Conservation (phyloP, 441 rosid genomes). For the Syzygium malaccense region DNA sequence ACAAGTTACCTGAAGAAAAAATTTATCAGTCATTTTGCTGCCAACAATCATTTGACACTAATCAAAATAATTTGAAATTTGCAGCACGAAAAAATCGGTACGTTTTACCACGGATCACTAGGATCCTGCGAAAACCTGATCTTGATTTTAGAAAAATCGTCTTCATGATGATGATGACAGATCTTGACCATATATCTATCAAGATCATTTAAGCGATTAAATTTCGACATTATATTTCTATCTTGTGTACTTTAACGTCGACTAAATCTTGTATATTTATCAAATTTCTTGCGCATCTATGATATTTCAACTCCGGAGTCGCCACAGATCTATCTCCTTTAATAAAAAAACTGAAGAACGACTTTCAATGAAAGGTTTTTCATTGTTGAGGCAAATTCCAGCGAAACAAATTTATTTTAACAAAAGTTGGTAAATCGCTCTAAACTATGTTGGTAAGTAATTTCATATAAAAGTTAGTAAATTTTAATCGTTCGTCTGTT, state of each 20-base stretch:
- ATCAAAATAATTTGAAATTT: not conserved
- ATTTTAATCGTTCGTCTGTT: not conserved
- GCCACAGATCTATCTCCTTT: not conserved
- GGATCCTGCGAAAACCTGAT: not conserved
- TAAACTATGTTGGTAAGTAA: not conserved
- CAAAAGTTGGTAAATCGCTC: not conserved
- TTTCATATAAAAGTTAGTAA: not conserved
- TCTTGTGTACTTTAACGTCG: not conserved
- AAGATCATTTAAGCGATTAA: not conserved
- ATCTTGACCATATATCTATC: too few relatives aligned
- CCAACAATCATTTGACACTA: not conserved
- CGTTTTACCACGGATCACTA: not conserved
- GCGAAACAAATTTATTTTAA: not conserved
- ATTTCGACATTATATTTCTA: not conserved
- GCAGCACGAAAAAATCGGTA: not conserved
- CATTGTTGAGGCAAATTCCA: not conserved
- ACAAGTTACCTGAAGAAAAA: not conserved
- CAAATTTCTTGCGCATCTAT: not conserved
- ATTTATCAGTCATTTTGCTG: not conserved
- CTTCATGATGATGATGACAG: too few relatives aligned
- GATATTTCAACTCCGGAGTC: not conserved
- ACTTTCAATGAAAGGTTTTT: not conserved
- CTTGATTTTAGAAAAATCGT: not conserved
- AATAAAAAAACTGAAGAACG: not conserved
- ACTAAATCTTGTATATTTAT: not conserved